Conservation (phyloP, 345 rosid genomes). For the Rhodamnia argentea region DNA sequence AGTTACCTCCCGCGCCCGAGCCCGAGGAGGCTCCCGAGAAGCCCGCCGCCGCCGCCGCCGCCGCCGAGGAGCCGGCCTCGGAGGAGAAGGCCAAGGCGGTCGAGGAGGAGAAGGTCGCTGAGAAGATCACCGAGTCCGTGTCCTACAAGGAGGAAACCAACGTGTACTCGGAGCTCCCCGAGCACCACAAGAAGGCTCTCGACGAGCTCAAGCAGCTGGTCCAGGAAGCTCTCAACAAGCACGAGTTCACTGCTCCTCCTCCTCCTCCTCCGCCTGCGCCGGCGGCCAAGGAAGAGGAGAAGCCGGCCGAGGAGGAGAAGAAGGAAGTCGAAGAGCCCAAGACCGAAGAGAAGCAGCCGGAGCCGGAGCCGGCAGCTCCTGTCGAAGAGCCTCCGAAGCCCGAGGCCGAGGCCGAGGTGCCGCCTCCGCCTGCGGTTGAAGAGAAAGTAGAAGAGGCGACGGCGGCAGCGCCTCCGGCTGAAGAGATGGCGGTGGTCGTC, state of each 20-base stretch:
- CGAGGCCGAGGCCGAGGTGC: slow-evolving; percentile 6
- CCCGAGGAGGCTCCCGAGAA: slow-evolving; percentile 6
- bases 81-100: slow-evolving; percentile 1
- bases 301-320: neutral
- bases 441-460: slow-evolving; percentile 29
- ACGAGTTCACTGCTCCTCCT: slow-evolving; percentile 7
- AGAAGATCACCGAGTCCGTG: neutral
- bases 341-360: slow-evolving; percentile 45
- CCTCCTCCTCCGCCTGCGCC: neutral
- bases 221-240: slow-evolving; percentile 10
- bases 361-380: slow-evolving; percentile 8
- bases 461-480: slow-evolving; percentile 16
- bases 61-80: neutral
- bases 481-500: slow-evolving; percentile 1
- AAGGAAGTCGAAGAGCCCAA: slow-evolving; percentile 31
- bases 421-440: slow-evolving; percentile 2
- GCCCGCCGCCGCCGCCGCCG: neutral
- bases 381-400: slow-evolving; percentile 4
- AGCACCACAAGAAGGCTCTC: slow-evolving; percentile 13
- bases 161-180: slow-evolving; percentile 14
- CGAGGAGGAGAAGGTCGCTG: slow-evolving; percentile 1
- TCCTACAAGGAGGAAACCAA: slow-evolving; percentile 14
- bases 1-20: neutral
- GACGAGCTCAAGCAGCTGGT: slow-evolving; percentile 14
- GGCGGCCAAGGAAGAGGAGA: slow-evolving; percentile 5